Percentiles rank a stretch among this genome's conserved stretches.
These are phyloP conservation scores for Golubevia pallescens DNA, from an alignment of 1,284 basidiomycete species.

Conservation along the genomic window DNA sequence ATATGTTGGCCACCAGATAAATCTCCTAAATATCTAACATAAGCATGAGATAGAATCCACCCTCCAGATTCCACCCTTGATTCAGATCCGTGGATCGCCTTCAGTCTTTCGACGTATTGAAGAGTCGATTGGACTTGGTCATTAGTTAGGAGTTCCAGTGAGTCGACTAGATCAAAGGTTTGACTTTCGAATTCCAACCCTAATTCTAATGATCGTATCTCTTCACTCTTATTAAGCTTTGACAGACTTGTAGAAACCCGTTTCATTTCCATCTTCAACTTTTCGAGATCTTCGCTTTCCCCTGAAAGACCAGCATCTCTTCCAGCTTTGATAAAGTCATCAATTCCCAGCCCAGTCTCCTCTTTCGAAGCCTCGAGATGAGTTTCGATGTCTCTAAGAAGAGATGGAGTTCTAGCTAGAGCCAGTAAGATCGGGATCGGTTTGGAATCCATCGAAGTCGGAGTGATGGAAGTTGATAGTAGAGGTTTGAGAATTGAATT, in stretches of 20 bases:
- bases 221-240: background rate
- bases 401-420: background rate
- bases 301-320: too few relatives aligned
- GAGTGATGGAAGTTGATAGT: background rate
- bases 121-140: too few relatives aligned
- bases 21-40: slow-evolving; percentile 44
- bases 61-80: too few relatives aligned
- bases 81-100: too few relatives aligned
- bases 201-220: too few relatives aligned
- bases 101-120: too few relatives aligned
- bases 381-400: background rate
- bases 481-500: too few relatives aligned
- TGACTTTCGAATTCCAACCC: background rate
- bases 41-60: slow-evolving; percentile 15
- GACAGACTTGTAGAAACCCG: background rate
- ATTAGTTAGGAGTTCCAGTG: too few relatives aligned
- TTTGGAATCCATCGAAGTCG: background rate
- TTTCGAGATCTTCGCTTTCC: background rate
- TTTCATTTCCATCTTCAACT: background rate
- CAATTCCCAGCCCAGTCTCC: background rate
- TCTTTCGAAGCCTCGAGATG: background rate
- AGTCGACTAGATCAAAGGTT: too few relatives aligned
- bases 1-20: slow-evolving; percentile 50
- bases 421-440: background rate
- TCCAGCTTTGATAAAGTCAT: background rate